These are phyloP conservation scores for Sequoiadendron giganteum DNA, from an alignment of 75 land plant species.

Conservation along the genomic window DNA sequence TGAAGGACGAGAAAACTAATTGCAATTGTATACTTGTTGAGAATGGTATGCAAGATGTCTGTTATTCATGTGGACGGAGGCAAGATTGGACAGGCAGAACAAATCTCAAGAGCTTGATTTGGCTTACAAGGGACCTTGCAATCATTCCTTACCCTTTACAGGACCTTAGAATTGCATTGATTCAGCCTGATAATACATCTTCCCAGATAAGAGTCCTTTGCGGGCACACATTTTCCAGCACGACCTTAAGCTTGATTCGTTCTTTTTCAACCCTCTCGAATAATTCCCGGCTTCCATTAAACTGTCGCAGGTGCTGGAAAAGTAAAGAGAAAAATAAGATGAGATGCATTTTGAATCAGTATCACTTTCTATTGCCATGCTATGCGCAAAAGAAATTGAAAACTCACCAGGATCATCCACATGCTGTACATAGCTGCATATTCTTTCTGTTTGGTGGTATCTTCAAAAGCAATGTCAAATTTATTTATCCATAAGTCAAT, in stretches of 20 bases:
- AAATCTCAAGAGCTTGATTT: background rate
- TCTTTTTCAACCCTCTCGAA: background rate
- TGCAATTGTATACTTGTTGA: background rate
- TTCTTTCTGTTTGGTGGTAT: conserved; percentile 1
- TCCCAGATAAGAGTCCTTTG: background rate
- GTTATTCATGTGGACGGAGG: background rate
- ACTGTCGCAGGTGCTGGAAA: background rate
- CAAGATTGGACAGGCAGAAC: background rate
- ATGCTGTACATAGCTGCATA: conserved; percentile 11
- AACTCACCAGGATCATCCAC: conserved; percentile 11
- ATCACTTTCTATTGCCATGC: background rate
- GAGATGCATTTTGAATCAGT: background rate
- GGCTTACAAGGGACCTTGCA: background rate
- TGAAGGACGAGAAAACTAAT: background rate
- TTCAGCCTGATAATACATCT: background rate
- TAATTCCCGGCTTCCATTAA: conserved; percentile 4
- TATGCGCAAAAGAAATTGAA: background rate
- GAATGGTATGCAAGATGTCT: background rate
- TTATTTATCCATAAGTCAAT: background rate
- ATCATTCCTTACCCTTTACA: background rate
- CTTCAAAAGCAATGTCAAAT: background rate
- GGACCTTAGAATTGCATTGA: background rate
- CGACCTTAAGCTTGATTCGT: background rate
- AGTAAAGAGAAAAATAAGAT: background rate
- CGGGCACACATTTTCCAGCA: background rate